Conservation (phyloP, 2,329 filamentous ascomycete species). For the Fusarium multiceps region DNA sequence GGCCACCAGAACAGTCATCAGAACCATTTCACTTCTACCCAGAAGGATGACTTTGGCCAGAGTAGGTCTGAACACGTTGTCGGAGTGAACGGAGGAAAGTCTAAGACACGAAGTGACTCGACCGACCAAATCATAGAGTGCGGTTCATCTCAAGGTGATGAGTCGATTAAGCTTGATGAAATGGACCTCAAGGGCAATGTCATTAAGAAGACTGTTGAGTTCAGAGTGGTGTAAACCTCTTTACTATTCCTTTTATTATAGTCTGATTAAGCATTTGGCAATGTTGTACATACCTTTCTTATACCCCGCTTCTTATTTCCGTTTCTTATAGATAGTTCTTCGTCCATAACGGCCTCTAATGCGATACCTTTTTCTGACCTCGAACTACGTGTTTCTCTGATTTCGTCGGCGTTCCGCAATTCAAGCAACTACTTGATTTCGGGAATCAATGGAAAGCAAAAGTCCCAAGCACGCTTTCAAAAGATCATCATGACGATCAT, state of each 20-base stretch:
- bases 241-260: neutral
- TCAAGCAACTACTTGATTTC: neutral
- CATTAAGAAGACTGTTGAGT: slow-evolving; percentile 38
- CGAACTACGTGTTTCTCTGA: neutral
- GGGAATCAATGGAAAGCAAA: neutral
- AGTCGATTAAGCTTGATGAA: slow-evolving; percentile 33
- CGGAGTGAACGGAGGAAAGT: slow-evolving; percentile 9
- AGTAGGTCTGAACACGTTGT: slow-evolving; percentile 23
- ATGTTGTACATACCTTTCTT: neutral
- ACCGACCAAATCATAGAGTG: slow-evolving; percentile 35
- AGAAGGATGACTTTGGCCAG: slow-evolving; percentile 22
- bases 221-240: slow-evolving; percentile 21
- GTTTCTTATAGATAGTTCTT: neutral
- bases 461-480: neutral
- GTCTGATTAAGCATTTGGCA: neutral
- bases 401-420: neutral
- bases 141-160: slow-evolving; percentile 12
- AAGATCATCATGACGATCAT: neutral
- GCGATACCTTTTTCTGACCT: neutral
- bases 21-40: slow-evolving; percentile 23
- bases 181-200: slow-evolving; percentile 35
- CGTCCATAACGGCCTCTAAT: neutral
- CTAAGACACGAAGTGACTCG: slow-evolving; percentile 29
- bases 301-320: neutral
- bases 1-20: slow-evolving; percentile 10